phyloP scores from a whole-genome alignment of 2,329 filamentous ascomycete species.

The Fusarium nodosum region DNA sequence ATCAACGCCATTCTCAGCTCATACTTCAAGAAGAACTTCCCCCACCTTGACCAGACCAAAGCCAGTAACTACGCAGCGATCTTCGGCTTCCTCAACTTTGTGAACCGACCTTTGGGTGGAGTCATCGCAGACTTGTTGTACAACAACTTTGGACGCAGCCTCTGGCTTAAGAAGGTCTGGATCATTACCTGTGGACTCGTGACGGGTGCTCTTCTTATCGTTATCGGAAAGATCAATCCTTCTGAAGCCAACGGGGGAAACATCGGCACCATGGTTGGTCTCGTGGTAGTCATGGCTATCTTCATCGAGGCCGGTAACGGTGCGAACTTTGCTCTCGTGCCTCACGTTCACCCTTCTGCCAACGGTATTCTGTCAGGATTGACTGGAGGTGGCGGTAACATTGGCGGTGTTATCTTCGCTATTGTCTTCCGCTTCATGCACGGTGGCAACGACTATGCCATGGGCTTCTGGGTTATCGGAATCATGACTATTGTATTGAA shows the following conservation, averaged over 20 bases:
- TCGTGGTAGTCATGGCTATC: slow-evolving; percentile 81
- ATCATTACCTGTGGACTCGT: slow-evolving; percentile 66
- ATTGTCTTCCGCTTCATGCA: slow-evolving; percentile 82
- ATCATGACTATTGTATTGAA: slow-evolving; percentile 79
- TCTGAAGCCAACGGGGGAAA: slow-evolving; percentile 60
- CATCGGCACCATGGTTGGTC: slow-evolving; percentile 76
- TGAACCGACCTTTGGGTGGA: slow-evolving; percentile 76
- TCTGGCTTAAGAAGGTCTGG: slow-evolving; percentile 63
- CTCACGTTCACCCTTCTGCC: slow-evolving; percentile 85
- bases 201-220: slow-evolving; percentile 71
- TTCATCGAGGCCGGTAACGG: slow-evolving; percentile 90
- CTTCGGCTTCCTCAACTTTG: slow-evolving; percentile 80
- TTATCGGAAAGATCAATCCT: slow-evolving; percentile 74
- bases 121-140: slow-evolving; percentile 66
- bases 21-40: slow-evolving; percentile 73
- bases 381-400: slow-evolving; percentile 83
- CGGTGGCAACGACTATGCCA: slow-evolving; percentile 74
- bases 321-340: slow-evolving; percentile 86
- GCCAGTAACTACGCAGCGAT: slow-evolving; percentile 76
- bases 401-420: slow-evolving; percentile 88
- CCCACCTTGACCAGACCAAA: slow-evolving; percentile 66
- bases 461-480: slow-evolving; percentile 85
- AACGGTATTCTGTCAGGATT: slow-evolving; percentile 84
- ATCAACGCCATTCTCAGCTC: slow-evolving; percentile 71
- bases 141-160: slow-evolving; percentile 53